Conservation (phyloP, 2,329 filamentous ascomycete species). For the Stagonosporopsis tanaceti region DNA sequence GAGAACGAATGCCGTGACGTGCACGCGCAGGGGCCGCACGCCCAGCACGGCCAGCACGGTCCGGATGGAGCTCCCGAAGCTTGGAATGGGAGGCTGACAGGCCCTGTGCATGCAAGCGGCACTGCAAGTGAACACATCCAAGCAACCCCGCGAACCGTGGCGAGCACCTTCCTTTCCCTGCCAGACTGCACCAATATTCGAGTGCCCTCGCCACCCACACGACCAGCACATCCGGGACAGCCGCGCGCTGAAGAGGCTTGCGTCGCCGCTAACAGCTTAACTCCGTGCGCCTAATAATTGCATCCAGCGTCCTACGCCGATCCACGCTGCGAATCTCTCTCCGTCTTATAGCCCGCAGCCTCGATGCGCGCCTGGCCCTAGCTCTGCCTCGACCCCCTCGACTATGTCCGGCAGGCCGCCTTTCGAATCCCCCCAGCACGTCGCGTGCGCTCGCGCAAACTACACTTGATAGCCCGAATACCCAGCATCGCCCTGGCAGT, state of each 20-base stretch:
- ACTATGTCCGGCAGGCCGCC: conserved; percentile 42
- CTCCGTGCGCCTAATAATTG: conserved; percentile 18
- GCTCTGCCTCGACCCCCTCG: conserved; percentile 26
- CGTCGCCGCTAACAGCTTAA: conserved; percentile 20
- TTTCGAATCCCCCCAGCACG: conserved; percentile 32
- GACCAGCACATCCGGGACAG: conserved; percentile 10
- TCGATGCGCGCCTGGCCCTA: conserved; percentile 29
- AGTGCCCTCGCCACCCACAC: conserved; percentile 1
- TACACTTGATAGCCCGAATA: conserved; percentile 23
- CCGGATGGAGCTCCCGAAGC: not conserved
- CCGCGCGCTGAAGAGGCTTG: conserved; percentile 4
- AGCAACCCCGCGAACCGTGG: conserved; percentile 14
- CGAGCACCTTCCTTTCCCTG: not conserved
- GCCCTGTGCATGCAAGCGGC: conserved; percentile 5
- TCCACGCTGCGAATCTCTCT: conserved; percentile 15
- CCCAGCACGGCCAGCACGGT: not conserved
- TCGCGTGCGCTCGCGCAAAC: conserved; percentile 38
- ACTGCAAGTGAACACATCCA: conserved; percentile 3
- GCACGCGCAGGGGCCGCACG: not conserved
- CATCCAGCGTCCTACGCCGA: conserved; percentile 1
- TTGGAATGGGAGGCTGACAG: conserved; percentile 7
- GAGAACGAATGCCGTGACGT: conserved; percentile 1
- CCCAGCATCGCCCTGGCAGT: not conserved
- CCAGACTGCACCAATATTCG: not conserved
- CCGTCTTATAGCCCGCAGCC: conserved; percentile 10